Evolutionary conservation across 345 rosid genomes (phyloP), one percentile per base, ranked within the genome.

Genomic region (Camelina neglecta): DNA sequence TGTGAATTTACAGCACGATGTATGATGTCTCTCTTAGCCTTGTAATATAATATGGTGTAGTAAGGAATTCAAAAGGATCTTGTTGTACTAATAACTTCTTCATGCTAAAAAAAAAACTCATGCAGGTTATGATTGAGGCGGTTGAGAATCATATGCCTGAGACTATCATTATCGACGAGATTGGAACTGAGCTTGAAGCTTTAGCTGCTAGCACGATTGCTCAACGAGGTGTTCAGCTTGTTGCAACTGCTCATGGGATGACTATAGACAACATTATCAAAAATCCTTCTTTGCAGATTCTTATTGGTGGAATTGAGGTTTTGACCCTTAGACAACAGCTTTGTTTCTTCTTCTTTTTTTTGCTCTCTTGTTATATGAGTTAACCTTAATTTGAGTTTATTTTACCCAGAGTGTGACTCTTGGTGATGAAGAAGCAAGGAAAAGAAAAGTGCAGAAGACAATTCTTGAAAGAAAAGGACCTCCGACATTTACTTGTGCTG

Each of bases 71-170:
- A 55, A 59, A 48, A 49, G 24, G 65, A 24, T 38, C 36, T 38
- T 48, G 53, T 7, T 68, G 55, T 41, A 31, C 56, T 7, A 39
- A 50, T n/a, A 1, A 2, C 20, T 54, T 66, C 11, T 65, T 38
- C 56, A 55, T 74, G 31, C 41, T 79, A 64, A 62, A 24, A 64
- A 62, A 68, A 67, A 68, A 67, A 54, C 44, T 57, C 36, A 33
- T 74, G 45, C 82, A 94, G 97, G 92, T 94, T 66, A 94, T 94
- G 98, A 92, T 94, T 56, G 98, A 94, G 93, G 98, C 97, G 4
- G 95, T 94, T 47, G 98, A 94, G 86, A 94, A 94, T 79, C 98
- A 94, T 79, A 92, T 90, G 97, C 97, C 98, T n/a, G 82, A 94
- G 88, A 81, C 88, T 29, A 89, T 94, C 71, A 92, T 91, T 29